A percentile compares a stretch with the other conserved stretches of the same genome.
phyloP scores from a whole-genome alignment of 805 yeast genomes.

The Candida namnaoensis region DNA sequence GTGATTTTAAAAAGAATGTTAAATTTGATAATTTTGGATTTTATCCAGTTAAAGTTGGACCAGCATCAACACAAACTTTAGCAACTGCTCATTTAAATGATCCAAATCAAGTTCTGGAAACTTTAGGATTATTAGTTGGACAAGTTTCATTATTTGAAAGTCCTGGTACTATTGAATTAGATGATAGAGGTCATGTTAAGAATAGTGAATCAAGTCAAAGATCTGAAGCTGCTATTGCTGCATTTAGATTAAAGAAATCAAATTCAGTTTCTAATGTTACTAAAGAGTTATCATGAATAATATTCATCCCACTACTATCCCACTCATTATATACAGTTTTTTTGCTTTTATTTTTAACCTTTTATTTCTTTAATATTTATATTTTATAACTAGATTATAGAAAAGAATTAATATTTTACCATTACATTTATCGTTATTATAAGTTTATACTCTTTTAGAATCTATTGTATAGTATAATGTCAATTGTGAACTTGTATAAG shows the following conservation, averaged over 20 bases:
- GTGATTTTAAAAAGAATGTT: constrained; percentile 30
- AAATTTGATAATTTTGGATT: constrained; percentile 50
- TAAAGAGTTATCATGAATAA: not conserved
- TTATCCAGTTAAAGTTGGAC: constrained; percentile 87
- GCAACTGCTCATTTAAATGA: constrained; percentile 83
- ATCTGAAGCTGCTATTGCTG: constrained; percentile 19
- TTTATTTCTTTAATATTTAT: no score
- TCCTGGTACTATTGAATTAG: constrained; percentile 67
- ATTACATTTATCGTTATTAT: no score
- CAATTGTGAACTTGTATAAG: no score
- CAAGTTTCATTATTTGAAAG: constrained; percentile 70
- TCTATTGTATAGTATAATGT: no score
- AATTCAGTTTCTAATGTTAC: constrained; percentile 1
- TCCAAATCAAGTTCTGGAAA: constrained; percentile 78
- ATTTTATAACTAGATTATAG: no score
- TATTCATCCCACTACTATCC: no score
- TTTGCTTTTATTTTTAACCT: no score
- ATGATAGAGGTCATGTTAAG: constrained; percentile 66
- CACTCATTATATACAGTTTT: no score
- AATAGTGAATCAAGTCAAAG: constrained; percentile 30
- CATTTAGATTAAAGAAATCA: constrained; percentile 11
- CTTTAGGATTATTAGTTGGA: constrained; percentile 75
- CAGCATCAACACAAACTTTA: constrained; percentile 76
- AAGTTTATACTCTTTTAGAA: no score
- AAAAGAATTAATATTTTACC: no score